Evolutionary conservation across 2,329 filamentous ascomycete genomes (phyloP).

Genomic region (Aspergillus hiratsukae): DNA sequence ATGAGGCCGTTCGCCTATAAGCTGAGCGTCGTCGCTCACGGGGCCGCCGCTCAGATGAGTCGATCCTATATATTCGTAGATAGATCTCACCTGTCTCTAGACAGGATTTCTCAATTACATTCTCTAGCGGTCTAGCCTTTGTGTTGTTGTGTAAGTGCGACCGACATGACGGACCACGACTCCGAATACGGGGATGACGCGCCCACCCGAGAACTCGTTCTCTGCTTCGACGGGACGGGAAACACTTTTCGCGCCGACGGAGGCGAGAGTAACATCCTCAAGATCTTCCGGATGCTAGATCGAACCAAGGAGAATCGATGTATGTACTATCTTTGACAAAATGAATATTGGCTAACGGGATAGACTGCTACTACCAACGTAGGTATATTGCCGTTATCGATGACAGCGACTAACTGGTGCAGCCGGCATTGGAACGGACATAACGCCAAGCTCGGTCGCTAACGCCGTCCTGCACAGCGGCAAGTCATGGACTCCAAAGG

Average conservation of each 20-base stretch:
- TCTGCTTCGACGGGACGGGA: conserved; percentile 40
- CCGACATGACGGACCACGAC: not conserved
- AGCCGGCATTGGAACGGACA: conserved; percentile 19
- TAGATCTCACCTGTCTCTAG: not conserved
- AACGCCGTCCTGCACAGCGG: conserved; percentile 9
- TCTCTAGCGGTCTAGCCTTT: not conserved
- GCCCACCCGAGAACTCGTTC: conserved; percentile 18
- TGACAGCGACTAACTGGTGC: not conserved
- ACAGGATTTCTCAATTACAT: not conserved
- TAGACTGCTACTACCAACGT: conserved; percentile 21
- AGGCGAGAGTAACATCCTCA: conserved; percentile 41
- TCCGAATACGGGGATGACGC: not conserved
- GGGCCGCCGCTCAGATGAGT: not conserved
- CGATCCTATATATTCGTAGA: not conserved
- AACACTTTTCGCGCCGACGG: conserved; percentile 37
- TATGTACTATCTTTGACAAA: conserved; percentile 1
- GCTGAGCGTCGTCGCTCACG: not conserved
- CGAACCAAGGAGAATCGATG: conserved; percentile 22
- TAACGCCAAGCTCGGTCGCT: conserved; percentile 8
- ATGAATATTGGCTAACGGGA: not conserved
- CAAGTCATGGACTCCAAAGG: conserved; percentile 5
- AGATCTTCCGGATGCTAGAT: conserved; percentile 38
- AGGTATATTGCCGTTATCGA: not conserved
- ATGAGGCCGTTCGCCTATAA: not conserved
- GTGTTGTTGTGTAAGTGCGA: no score